Base-by-base conservation (phyloP, 148 eudicot genomes). In the Vaccinium vitisidaea region DNA sequence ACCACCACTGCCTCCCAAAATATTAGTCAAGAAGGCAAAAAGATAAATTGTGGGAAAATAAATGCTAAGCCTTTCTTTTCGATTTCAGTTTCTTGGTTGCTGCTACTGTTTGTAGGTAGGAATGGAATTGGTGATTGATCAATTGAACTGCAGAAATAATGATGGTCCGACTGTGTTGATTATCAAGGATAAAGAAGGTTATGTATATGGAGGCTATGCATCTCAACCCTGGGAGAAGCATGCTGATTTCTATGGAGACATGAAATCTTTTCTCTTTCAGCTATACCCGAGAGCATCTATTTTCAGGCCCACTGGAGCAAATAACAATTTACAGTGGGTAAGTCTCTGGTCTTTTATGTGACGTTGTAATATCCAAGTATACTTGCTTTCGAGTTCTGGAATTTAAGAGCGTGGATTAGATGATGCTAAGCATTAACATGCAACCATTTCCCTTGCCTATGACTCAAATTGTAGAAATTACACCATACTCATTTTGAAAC, bases 151-250 rank as follows among this genome's bases (percentile, higher is more conserved):
- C 94, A 96, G 99, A 92, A 86, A 86, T 84, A 89, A 91, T 18
- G 88, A 89, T 80, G 95, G 95, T 12, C 97, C 98, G 74, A 93
- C 97, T 83, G 88, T 96, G 90, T 84, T 96, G 86, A 84, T 96
- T 48, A 84, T 96, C 83, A 96, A 93, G 89, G 99, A 96, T 87
- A 94, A 80, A 80, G 98, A 96, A 83, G 99, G 99, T 67, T 91
- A 75, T 86, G 71, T 94, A 73, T 96, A 92, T 86, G 98, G 99
- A 88, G 99, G 99, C 81, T 96, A 92, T 92, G 99, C 93, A 70
- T 94, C 98, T 86, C 98, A 93, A 81, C 92, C 97, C 55, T 96
- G 99, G 99, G 94, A 92, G 84, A 93, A 90, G 88, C 99, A 92
- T 90, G 90, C 91, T 75, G 98, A 94, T 84, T 96, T 96, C 80